A percentile compares a stretch with the other conserved stretches of the same genome.
Conservation (phyloP, 176 grass and related monocot genomes). For the Rhipidocladum racemiflorum region DNA sequence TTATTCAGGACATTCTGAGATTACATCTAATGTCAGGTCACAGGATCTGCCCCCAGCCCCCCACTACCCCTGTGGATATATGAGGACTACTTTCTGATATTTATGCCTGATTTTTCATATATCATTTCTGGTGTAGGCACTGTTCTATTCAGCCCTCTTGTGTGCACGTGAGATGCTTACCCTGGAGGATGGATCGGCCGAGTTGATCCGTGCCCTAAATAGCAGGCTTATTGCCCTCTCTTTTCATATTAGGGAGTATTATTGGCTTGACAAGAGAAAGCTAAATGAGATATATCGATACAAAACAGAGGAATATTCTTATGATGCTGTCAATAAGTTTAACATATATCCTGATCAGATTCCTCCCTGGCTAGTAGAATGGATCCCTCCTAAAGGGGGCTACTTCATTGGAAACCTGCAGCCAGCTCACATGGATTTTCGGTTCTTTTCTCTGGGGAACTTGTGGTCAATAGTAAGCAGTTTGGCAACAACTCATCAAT, state of each 20-base stretch:
- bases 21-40: not conserved
- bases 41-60: not conserved
- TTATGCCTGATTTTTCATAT: conserved; percentile 7
- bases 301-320: conserved; percentile 90
- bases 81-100: not conserved
- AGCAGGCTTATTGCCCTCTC: conserved; percentile 86
- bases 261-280: conserved; percentile 79
- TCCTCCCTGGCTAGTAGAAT: conserved; percentile 79
- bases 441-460: conserved; percentile 82
- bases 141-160: conserved; percentile 92
- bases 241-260: conserved; percentile 90
- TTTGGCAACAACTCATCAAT: conserved; percentile 67
- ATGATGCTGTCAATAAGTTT: conserved; percentile 88
- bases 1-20: not conserved
- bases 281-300: conserved; percentile 96
- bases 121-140: conserved; percentile 52
- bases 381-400: conserved; percentile 77
- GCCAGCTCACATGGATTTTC: conserved; percentile 86
- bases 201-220: conserved; percentile 80
- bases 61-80: not conserved
- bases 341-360: conserved; percentile 97
- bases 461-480: conserved; percentile 87
- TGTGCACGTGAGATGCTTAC: conserved; percentile 83
- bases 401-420: conserved; percentile 90
- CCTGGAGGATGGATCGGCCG: conserved; percentile 78